Conservation (phyloP, 148 eudicot species). For the Spergularia bocconei region DNA sequence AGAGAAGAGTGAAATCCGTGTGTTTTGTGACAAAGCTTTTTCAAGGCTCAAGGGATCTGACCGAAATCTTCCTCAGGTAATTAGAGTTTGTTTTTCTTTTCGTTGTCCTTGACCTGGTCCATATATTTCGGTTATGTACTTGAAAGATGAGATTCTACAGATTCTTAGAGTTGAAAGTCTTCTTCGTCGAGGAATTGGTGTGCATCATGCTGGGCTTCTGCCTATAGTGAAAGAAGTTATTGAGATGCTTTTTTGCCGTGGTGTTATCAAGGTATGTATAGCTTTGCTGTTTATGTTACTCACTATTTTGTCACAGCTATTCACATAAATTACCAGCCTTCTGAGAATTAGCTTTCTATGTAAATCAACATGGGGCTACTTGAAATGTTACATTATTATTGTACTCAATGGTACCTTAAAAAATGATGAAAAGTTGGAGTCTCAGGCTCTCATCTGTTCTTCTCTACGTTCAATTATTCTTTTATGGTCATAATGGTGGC, state of each 20-base stretch:
- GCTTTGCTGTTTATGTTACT: background rate
- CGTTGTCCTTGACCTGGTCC: background rate
- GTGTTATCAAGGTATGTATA: constrained; percentile 76
- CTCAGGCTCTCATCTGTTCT: background rate
- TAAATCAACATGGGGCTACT: background rate
- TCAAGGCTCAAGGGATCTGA: constrained; percentile 96
- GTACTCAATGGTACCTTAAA: too few relatives aligned
- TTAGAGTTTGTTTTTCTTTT: constrained; percentile 2
- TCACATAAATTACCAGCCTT: background rate
- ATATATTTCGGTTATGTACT: constrained; percentile 6
- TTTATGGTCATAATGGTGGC: background rate
- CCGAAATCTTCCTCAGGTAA: constrained; percentile 90
- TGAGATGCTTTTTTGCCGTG: constrained; percentile 99
- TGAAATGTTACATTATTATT: background rate
- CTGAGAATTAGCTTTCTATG: background rate
- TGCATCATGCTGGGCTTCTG: constrained; percentile 98
- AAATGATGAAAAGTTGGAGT: background rate
- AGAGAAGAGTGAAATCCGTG: constrained; percentile 91
- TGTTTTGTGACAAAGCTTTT: constrained; percentile 98
- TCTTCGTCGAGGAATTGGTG: constrained; percentile 88
- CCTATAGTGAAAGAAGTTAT: constrained; percentile 99
- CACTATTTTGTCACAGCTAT: background rate
- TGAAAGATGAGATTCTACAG: constrained; percentile 31
- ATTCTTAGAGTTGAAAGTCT: constrained; percentile 86
- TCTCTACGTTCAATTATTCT: background rate